Base-by-base conservation (phyloP, 495 filamentous ascomycete genomes). In the Cudoniella acicularis region DNA sequence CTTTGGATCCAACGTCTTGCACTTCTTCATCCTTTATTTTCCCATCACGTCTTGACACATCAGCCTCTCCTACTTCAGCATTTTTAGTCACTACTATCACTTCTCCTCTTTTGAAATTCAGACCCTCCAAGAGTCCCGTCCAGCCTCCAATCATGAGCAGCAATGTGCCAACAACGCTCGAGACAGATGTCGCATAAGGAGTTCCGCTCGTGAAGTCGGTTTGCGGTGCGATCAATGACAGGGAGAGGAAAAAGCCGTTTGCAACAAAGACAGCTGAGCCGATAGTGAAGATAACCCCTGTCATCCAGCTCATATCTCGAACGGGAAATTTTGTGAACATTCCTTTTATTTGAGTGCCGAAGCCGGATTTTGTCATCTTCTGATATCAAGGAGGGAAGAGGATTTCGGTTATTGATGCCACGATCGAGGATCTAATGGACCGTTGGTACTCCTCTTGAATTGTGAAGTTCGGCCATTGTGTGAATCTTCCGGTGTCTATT, bases 261-360 rank as follows among this genome's bases (percentile, higher is more conserved):
- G 49, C 24, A 10, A 61, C 52, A 26, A 61, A 61, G 2, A 43
- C 46, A 4, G 48, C 30, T 24, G 58, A 61, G 1, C 58, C 58
- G 18, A 50, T 25, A 3, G 58, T 55, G 46, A 61, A 61, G n/a
- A 24, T 27, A 16, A 61, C 26, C 11, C 51, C 58, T 17, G 53
- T 51, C 17, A 49, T 13, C 51, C 51, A 61, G n/a, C 51, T 55
- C 18, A 48, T 55, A 51, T 61, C 58, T 26, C 46, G 24, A 9
- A 61, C 30, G 8, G 58, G 58, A 22, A 61, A 61, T 11, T 21
- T 24, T 0, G 51, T 61, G 18, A 40, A 61, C 58, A 61, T 61
- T 36, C 30, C 50, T 36, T 69, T 52, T 73, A 90, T 13, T 89
- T 87, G 25, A 90, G 90, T 61, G 86, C 87, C 30, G 87, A 91